These are phyloP conservation scores for Cryptosporidium bovis DNA, from an alignment of 169 alveolate genomes.

Conservation along the genomic window DNA sequence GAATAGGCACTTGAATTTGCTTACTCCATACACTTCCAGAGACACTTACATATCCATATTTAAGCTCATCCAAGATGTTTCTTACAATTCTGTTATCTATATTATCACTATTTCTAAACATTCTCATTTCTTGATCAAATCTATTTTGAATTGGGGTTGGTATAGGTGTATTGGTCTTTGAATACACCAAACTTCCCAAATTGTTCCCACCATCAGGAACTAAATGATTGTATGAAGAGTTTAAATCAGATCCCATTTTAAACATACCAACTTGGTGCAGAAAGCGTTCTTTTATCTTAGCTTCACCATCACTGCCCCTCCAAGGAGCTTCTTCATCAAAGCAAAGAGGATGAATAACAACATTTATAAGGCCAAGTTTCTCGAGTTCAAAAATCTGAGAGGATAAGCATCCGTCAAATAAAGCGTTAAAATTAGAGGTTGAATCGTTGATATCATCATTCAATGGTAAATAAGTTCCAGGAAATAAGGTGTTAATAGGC, in stretches of 20 bases:
- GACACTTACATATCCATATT: conserved; percentile 65
- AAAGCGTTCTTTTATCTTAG: conserved; percentile 56
- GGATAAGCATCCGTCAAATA: conserved; percentile 58
- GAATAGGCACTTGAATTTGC: conserved; percentile 43
- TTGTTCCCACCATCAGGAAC: not conserved
- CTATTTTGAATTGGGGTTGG: conserved; percentile 54
- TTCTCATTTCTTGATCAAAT: conserved; percentile 63
- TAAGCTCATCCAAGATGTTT: conserved; percentile 44
- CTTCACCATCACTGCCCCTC: conserved; percentile 71
- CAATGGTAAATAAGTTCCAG: conserved; percentile 62
- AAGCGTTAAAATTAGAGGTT: not conserved
- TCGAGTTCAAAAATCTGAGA: conserved; percentile 61
- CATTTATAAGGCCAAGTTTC: conserved; percentile 49
- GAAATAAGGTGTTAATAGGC: conserved; percentile 42
- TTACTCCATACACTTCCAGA: conserved; percentile 70
- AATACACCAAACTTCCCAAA: too few species aligned
- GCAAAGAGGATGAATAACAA: conserved; percentile 56
- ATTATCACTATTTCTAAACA: conserved; percentile 55
- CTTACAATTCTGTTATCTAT: conserved; percentile 59
- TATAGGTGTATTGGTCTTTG: conserved; percentile 9
- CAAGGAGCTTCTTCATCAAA: conserved; percentile 70
- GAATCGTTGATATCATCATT: conserved; percentile 14
- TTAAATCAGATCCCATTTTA: conserved; percentile 19
- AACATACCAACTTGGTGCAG: conserved; percentile 54
- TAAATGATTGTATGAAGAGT: not conserved